These are phyloP conservation scores for Leccinum imitatum DNA, from an alignment of 768 basidiomycete genomes.

Conservation along the genomic window DNA sequence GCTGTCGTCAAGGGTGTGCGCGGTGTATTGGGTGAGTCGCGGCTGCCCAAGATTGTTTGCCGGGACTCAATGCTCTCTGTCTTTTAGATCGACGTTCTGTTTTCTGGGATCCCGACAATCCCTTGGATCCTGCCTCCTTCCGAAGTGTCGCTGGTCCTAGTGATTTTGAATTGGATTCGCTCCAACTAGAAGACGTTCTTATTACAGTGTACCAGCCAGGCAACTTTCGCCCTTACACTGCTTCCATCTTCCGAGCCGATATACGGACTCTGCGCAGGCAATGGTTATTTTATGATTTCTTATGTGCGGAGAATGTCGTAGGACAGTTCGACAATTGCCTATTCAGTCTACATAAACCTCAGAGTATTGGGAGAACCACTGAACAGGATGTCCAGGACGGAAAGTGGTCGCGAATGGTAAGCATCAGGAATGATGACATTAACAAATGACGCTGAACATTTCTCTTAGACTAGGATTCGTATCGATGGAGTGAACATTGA, in stretches of 20 bases:
- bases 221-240: constrained; percentile 87
- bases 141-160: constrained; percentile 72
- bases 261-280: constrained; percentile 82
- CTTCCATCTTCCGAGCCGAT: constrained; percentile 92
- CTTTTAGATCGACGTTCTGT: constrained; percentile 80
- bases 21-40: constrained; percentile 76
- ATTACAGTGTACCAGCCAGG: constrained; percentile 94
- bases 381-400: constrained; percentile 82
- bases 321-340: constrained; percentile 98
- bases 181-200: constrained; percentile 90
- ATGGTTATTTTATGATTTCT: constrained; percentile 94
- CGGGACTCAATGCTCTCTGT: not conserved
- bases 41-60: not conserved
- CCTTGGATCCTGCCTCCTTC: constrained; percentile 77
- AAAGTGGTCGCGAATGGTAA: constrained; percentile 86
- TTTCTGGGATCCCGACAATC: constrained; percentile 80
- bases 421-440: constrained; percentile 18
- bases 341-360: constrained; percentile 94
- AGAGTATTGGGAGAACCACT: constrained; percentile 90
- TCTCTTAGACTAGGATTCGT: constrained; percentile 79
- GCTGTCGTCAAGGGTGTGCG: constrained; percentile 93
- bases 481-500: constrained; percentile 98
- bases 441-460: not conserved
- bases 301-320: constrained; percentile 88
- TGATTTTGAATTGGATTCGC: constrained; percentile 88